phyloP scores from a whole-genome alignment of 768 basidiomycete species.

The Nidula microcarpa region DNA sequence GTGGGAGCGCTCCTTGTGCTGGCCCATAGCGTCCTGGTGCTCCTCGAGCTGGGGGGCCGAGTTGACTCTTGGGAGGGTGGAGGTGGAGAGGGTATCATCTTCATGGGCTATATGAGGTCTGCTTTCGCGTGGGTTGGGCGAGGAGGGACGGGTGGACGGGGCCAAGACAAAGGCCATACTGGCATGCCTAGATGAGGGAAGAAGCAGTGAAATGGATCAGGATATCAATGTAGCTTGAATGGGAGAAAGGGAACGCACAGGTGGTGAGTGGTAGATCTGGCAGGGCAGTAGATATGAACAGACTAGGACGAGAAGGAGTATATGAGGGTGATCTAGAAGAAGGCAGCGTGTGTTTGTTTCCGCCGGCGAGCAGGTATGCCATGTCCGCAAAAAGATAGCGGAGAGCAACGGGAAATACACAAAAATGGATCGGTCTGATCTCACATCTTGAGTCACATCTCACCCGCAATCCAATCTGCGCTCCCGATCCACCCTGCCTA shows the following conservation, averaged over 20 bases:
- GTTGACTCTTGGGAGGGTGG: slow-evolving; percentile 2
- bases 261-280: background rate
- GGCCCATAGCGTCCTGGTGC: slow-evolving; percentile 20
- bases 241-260: background rate
- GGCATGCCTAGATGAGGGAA: background rate
- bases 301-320: no score
- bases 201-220: background rate
- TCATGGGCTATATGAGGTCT: background rate
- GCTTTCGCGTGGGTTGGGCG: background rate
- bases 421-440: no score
- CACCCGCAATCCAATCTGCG: no score
- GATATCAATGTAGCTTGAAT: background rate
- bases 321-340: no score
- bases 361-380: no score
- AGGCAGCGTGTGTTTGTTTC: no score
- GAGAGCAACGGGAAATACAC: no score
- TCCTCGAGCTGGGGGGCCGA: slow-evolving; percentile 16
- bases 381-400: no score
- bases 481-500: no score
- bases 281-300: no score
- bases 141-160: background rate
- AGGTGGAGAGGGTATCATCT: background rate
- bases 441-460: no score
- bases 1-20: slow-evolving; percentile 43
- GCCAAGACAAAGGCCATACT: background rate